phyloP scores from a whole-genome alignment of 768 basidiomycete species.

The Mycena capillaripes region DNA sequence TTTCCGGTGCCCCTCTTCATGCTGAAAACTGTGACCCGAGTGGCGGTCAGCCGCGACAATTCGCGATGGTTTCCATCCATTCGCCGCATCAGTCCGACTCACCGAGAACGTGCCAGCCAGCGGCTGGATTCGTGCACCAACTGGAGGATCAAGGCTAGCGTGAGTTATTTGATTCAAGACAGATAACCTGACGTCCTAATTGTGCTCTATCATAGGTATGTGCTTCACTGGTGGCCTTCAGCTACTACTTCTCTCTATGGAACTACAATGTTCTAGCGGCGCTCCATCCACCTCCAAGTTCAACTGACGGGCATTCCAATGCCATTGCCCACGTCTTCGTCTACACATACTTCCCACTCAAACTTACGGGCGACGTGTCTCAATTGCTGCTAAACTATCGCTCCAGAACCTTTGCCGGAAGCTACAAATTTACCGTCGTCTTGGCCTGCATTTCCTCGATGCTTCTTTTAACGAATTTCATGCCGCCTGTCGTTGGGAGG shows the following conservation, averaged over 20 bases:
- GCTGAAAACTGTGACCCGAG: no score
- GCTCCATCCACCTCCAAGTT: background rate
- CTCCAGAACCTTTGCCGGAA: conserved; percentile 3
- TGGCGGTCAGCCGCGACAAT: no score
- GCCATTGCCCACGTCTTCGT: background rate
- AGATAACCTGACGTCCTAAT: no score
- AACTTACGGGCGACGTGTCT: background rate
- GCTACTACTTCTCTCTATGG: background rate
- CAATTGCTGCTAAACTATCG: conserved; percentile 9
- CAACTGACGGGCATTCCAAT: background rate
- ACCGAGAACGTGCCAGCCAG: no score
- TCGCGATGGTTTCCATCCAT: no score
- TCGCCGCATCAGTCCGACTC: no score
- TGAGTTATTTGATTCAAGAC: no score
- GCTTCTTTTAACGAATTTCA: background rate
- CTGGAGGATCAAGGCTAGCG: no score
- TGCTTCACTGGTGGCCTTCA: background rate
- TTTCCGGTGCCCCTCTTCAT: conserved; percentile 20
- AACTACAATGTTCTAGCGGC: background rate
- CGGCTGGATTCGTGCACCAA: no score
- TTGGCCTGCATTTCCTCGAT: background rate
- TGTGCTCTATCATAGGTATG: no score
- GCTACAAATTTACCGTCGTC: conserved; percentile 1
- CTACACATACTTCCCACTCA: background rate
- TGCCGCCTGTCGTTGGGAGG: background rate